Conservation (phyloP, 1,284 basidiomycete genomes). For the Kalmanozyma brasiliensis region DNA sequence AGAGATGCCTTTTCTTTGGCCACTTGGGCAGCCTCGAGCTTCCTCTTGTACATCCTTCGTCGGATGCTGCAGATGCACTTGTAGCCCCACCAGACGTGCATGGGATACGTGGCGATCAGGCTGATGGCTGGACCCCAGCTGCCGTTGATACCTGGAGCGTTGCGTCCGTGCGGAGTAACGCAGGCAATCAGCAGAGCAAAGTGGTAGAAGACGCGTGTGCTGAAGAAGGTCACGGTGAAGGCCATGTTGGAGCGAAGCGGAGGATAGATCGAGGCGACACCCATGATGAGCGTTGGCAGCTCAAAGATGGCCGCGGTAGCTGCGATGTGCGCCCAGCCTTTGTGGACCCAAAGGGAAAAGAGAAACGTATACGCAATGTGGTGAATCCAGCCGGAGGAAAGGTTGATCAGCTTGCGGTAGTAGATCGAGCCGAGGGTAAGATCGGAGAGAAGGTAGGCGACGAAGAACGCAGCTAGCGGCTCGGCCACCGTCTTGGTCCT, state of each 20-base stretch:
- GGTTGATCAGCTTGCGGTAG: slow-evolving; percentile 64
- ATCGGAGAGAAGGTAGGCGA: slow-evolving; percentile 64
- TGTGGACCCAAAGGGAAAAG: slow-evolving; percentile 56
- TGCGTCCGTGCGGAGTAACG: slow-evolving; percentile 50
- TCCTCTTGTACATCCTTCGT: slow-evolving; percentile 62
- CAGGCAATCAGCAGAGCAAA: slow-evolving; percentile 51
- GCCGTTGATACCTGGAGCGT: slow-evolving; percentile 48
- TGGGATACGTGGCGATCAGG: slow-evolving; percentile 58
- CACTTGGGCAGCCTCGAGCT: slow-evolving; percentile 49
- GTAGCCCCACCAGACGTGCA: slow-evolving; percentile 67
- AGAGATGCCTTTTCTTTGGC: slow-evolving; percentile 47
- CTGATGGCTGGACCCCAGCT: slow-evolving; percentile 55
- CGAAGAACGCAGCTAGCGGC: slow-evolving; percentile 59
- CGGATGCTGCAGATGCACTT: slow-evolving; percentile 63
- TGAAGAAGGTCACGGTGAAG: slow-evolving; percentile 64
- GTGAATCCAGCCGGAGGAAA: slow-evolving; percentile 65
- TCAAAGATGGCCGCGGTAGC: slow-evolving; percentile 62
- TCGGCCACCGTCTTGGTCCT: slow-evolving; percentile 54
- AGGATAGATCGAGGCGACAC: slow-evolving; percentile 59
- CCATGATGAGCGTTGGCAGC: slow-evolving; percentile 66
- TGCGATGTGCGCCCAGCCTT: slow-evolving; percentile 59
- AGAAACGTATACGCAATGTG: slow-evolving; percentile 63
- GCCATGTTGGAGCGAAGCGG: slow-evolving; percentile 64
- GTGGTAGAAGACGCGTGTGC: slow-evolving; percentile 64
- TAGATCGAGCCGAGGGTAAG: slow-evolving; percentile 61